A percentile compares a stretch with the other conserved stretches of the same genome.
These are phyloP conservation scores for Barnettozyma sp. DNA, from an alignment of 805 yeast genomes.

Conservation along the genomic window DNA sequence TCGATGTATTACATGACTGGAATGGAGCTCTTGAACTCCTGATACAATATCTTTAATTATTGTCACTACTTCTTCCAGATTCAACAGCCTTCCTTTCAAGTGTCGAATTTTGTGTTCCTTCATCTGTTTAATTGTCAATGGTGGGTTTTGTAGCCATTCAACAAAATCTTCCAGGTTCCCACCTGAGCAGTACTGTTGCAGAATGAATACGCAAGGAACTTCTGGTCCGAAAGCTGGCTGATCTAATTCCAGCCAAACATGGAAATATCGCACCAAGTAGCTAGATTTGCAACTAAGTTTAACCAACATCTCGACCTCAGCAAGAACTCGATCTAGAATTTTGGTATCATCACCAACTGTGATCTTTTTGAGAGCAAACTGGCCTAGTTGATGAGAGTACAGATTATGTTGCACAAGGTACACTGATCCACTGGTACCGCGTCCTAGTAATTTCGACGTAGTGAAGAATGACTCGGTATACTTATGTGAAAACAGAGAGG, in stretches of 20 bases:
- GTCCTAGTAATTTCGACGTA: constrained; percentile 55
- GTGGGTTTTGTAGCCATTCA: constrained; percentile 30
- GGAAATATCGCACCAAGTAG: constrained; percentile 78
- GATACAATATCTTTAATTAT: constrained; percentile 59
- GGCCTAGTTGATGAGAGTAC: constrained; percentile 63
- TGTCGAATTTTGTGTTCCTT: constrained; percentile 30
- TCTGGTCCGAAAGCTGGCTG: constrained; percentile 43
- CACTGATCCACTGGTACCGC: constrained; percentile 83
- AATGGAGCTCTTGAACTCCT: constrained; percentile 70
- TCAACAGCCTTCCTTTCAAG: constrained; percentile 32
- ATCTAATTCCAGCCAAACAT: constrained; percentile 83
- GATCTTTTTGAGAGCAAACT: constrained; percentile 78
- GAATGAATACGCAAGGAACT: constrained; percentile 68
- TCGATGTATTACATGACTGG: constrained; percentile 72
- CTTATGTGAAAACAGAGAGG: constrained; percentile 68
- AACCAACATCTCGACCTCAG: constrained; percentile 69
- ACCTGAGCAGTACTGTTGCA: constrained; percentile 85
- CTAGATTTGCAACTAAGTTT: constrained; percentile 39
- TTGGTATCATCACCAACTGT: constrained; percentile 71
- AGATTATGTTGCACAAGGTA: constrained; percentile 78
- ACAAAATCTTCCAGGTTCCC: constrained; percentile 76
- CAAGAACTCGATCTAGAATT: constrained; percentile 63
- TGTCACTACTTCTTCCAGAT: constrained; percentile 55
- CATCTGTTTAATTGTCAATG: constrained; percentile 29
- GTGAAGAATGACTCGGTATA: constrained; percentile 70